Conservation (phyloP, 805 yeast genomes). For the Yamadazyma philogaea region DNA sequence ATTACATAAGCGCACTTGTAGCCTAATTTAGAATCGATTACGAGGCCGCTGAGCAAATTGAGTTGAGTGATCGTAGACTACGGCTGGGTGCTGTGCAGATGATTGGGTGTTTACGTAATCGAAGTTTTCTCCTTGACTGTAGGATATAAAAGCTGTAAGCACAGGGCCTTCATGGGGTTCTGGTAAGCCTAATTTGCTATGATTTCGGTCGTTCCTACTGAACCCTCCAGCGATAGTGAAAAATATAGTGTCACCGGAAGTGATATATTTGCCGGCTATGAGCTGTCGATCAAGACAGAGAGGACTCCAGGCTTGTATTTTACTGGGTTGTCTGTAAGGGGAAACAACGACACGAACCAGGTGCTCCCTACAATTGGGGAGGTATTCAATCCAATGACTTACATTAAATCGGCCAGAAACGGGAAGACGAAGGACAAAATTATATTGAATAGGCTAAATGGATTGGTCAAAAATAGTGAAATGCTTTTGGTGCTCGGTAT, state of each 20-base stretch:
- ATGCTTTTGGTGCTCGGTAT: constrained; percentile 37
- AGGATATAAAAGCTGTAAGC: not conserved
- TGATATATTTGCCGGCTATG: not conserved
- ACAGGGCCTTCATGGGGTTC: too few relatives aligned
- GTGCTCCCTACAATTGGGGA: constrained; percentile 2
- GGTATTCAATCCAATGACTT: not conserved
- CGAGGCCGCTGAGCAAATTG: not conserved
- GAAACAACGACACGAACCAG: constrained; percentile 4
- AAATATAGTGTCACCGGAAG: not conserved
- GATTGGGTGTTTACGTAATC: constrained; percentile 1
- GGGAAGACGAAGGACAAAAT: constrained; percentile 14
- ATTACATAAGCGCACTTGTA: constrained; percentile 3
- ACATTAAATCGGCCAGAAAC: constrained; percentile 13
- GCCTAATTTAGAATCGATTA: not conserved
- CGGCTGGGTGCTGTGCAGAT: too few relatives aligned
- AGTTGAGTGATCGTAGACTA: too few relatives aligned
- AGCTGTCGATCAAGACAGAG: not conserved
- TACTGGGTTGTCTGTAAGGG: constrained; percentile 1
- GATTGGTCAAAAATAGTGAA: constrained; percentile 39
- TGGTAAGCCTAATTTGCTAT: not conserved
- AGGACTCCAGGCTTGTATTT: constrained; percentile 4
- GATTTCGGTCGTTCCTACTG: not conserved
- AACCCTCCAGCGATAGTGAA: not conserved
- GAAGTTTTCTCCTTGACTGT: not conserved
- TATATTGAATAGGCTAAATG: constrained; percentile 29